phyloP scores from a whole-genome alignment of 2,329 filamentous ascomycete genomes.

The Pseudocercospora macadamiae region DNA sequence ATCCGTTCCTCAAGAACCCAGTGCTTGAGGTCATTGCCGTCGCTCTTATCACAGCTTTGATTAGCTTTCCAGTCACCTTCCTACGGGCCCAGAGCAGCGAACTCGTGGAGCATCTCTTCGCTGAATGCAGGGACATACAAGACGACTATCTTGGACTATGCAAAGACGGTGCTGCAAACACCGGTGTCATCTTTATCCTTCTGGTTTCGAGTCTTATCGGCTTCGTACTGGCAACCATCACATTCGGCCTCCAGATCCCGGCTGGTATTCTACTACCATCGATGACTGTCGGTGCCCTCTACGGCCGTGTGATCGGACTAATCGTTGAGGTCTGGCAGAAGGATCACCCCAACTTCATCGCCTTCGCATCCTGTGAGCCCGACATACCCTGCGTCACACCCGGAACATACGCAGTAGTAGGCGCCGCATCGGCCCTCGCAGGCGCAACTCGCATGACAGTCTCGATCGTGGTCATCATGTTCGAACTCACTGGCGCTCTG shows the following conservation, averaged over 20 bases:
- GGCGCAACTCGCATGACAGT: constrained; percentile 96
- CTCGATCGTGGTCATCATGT: constrained; percentile 99
- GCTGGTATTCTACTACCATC: constrained; percentile 95
- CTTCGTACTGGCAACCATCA: constrained; percentile 81
- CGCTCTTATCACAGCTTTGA: constrained; percentile 77
- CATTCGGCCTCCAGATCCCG: constrained; percentile 91
- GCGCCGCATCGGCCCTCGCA: constrained; percentile 89
- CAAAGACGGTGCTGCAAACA: constrained; percentile 80
- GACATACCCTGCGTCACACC: constrained; percentile 88
- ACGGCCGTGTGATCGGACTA: constrained; percentile 86
- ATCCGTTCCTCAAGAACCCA: constrained; percentile 68
- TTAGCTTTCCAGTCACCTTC: constrained; percentile 96
- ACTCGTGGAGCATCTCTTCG: constrained; percentile 87
- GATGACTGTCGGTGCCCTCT: constrained; percentile 91
- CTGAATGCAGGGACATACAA: constrained; percentile 79
- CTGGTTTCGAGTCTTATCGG: constrained; percentile 81
- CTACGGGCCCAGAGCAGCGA: constrained; percentile 92
- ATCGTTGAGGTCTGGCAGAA: constrained; percentile 86
- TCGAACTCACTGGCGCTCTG: constrained; percentile 92
- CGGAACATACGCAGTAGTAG: constrained; percentile 94
- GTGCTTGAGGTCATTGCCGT: constrained; percentile 79
- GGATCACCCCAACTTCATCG: constrained; percentile 73
- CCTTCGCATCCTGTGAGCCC: constrained; percentile 78
- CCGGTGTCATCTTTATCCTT: constrained; percentile 79
- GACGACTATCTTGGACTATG: constrained; percentile 91